Evolutionary conservation across 2,329 filamentous ascomycete species (phyloP), one percentile per base, ranked within the genome.

Genomic region (Alternaria triticimaculans): DNA sequence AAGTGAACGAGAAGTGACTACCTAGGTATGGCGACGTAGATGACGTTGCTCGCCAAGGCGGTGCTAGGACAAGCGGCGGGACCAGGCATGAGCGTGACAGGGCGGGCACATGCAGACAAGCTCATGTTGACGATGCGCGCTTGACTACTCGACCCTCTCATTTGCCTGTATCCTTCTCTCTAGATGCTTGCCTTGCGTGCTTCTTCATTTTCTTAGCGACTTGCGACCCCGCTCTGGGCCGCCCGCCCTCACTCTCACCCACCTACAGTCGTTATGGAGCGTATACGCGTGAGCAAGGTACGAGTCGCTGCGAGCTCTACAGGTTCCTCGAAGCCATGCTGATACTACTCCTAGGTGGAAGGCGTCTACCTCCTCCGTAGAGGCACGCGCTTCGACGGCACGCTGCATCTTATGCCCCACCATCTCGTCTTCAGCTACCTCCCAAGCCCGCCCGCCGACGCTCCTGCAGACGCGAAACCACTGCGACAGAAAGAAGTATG

Each of bases 401-500:
- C 85, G n/a, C 82, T 90, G 58, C 87, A 89, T 74, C 81, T 90
- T 60, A 88, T 86, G 72, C 84, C 86, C 76, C 87, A 90, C 80
- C 88, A 90, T 75, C 82, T 90, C 57, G 88, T 89, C 72, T 90
- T 90, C 81, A 87, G 84, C 68, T 87, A 88, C 78, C 79, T 82
- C 12, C 86, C 86, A 57, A 79, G 80, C 69, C 68, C 74, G 28
- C 66, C 76, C 66, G 61, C 76, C 65, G 77, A 72, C 60, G 70
- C 79, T 50, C 64, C 78, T 55, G 65, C 74, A 57, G 74, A 80
- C 64, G 76, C 80, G 49, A 80, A 84, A 54, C 81, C 81, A 21
- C 74, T 75, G 11, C 84, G 83, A 68, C 83, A 87, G 21, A 86
- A 89, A 77, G 92, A 97, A 80, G 88, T 92, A 76, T 99, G 95